These are phyloP conservation scores for Plasmopara viticola DNA, from an alignment of 352 stramenopile species.

Conservation along the genomic window DNA sequence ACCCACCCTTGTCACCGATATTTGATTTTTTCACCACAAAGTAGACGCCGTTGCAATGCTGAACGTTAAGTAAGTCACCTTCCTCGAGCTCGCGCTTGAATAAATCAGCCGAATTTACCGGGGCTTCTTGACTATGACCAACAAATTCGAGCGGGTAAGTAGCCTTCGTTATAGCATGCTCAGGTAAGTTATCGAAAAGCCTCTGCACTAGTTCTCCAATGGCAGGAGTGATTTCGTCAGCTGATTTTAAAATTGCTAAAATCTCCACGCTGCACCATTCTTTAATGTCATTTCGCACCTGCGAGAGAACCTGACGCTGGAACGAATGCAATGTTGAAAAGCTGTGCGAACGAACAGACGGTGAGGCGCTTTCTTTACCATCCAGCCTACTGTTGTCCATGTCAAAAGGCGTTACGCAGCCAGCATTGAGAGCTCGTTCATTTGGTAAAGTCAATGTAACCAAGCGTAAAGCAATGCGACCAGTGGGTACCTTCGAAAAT, in stretches of 20 bases:
- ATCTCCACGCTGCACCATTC: constrained; percentile 83
- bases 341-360: constrained; percentile 32
- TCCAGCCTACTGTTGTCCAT: constrained; percentile 33
- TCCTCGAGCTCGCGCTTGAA: constrained; percentile 56
- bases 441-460: constrained; percentile 76
- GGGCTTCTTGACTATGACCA: constrained; percentile 45
- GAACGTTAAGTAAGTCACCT: constrained; percentile 38
- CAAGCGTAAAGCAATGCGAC: constrained; percentile 60
- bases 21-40: constrained; percentile 52
- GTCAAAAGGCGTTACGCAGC: constrained; percentile 46
- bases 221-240: constrained; percentile 56
- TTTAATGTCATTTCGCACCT: constrained; percentile 64
- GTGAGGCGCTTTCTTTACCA: constrained; percentile 12
- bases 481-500: constrained; percentile 31
- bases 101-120: constrained; percentile 47
- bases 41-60: constrained; percentile 54
- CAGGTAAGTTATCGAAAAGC: constrained; percentile 66
- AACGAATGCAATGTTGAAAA: constrained; percentile 65
- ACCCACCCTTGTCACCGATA: background rate
- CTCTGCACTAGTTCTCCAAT: constrained; percentile 62
- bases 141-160: constrained; percentile 75
- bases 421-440: constrained; percentile 50
- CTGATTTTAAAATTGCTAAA: constrained; percentile 60
- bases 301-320: constrained; percentile 65
- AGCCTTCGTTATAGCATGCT: constrained; percentile 47